phyloP scores from a whole-genome alignment of 1,284 basidiomycete species.

The Puccinia novopanici region DNA sequence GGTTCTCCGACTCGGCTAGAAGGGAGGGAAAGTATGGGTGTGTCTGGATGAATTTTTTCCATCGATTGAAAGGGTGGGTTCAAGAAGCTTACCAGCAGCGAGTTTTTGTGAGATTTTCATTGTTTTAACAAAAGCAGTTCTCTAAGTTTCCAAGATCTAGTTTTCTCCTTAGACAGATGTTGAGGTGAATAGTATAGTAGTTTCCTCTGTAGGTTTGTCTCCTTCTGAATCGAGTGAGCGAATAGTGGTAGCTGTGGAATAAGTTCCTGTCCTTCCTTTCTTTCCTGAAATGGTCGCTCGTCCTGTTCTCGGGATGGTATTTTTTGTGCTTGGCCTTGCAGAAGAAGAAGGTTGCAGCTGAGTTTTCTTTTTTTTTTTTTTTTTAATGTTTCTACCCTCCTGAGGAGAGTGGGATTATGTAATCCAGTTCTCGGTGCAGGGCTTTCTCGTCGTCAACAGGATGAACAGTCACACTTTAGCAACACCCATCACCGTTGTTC shows the following conservation, averaged over 20 bases:
- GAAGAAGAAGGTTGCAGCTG: background rate
- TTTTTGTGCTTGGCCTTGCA: background rate
- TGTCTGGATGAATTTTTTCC: background rate
- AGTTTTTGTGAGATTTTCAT: slow-evolving; percentile 51
- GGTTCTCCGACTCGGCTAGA: slow-evolving; percentile 64
- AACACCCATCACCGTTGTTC: no score
- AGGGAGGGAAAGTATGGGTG: background rate
- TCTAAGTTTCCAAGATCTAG: background rate
- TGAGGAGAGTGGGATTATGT: slow-evolving; percentile 10
- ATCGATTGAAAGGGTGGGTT: background rate
- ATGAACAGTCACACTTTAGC: background rate
- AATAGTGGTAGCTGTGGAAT: background rate
- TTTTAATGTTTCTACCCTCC: no score
- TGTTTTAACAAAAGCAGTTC: background rate
- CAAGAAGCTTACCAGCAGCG: slow-evolving; percentile 29
- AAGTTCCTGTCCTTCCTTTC: background rate
- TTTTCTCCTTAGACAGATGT: no score
- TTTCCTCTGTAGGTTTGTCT: no score
- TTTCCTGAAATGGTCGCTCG: background rate
- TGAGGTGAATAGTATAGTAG: no score
- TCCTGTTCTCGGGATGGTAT: slow-evolving; percentile 4
- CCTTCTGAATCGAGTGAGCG: no score
- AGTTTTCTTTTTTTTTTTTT: background rate
- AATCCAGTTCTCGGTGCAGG: background rate
- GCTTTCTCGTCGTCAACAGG: background rate